Evolutionary conservation across 2,329 filamentous ascomycete species (phyloP).

Genomic region (Domatiomyces catenatus): DNA sequence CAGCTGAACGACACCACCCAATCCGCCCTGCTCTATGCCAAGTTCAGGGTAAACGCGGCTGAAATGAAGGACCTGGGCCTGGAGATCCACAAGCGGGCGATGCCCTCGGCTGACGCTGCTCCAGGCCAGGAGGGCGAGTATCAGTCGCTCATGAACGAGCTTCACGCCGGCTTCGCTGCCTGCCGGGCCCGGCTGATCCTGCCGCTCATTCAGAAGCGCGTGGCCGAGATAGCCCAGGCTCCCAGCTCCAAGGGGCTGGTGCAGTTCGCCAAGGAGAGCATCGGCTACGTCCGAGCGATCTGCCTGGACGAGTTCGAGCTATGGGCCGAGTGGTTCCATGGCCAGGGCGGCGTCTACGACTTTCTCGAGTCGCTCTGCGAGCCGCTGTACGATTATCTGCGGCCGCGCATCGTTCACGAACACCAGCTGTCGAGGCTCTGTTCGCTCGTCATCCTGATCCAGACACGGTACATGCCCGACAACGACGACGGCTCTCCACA

Average conservation of each 20-base stretch:
- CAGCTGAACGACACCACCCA: constrained; percentile 57
- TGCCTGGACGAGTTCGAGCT: constrained; percentile 53
- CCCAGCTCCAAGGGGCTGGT: constrained; percentile 50
- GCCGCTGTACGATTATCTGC: constrained; percentile 50
- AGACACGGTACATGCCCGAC: constrained; percentile 49
- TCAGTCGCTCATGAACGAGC: constrained; percentile 48
- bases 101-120: constrained; percentile 43
- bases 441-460: constrained; percentile 50
- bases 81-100: constrained; percentile 52
- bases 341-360: constrained; percentile 46
- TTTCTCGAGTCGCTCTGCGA: constrained; percentile 54
- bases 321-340: constrained; percentile 52
- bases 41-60: constrained; percentile 51
- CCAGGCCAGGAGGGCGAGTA: constrained; percentile 47
- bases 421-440: constrained; percentile 51
- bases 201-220: constrained; percentile 47
- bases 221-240: constrained; percentile 39
- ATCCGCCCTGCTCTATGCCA: constrained; percentile 55
- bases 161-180: constrained; percentile 48
- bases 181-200: constrained; percentile 43
- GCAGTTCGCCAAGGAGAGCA: constrained; percentile 47
- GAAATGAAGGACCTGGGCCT: constrained; percentile 51
- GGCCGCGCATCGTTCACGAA: constrained; percentile 51
- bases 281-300: constrained; percentile 49
- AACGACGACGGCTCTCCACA: constrained; percentile 37